These are phyloP conservation scores for Bjerkandera adusta DNA, from an alignment of 1,284 basidiomycete species.

Conservation along the genomic window DNA sequence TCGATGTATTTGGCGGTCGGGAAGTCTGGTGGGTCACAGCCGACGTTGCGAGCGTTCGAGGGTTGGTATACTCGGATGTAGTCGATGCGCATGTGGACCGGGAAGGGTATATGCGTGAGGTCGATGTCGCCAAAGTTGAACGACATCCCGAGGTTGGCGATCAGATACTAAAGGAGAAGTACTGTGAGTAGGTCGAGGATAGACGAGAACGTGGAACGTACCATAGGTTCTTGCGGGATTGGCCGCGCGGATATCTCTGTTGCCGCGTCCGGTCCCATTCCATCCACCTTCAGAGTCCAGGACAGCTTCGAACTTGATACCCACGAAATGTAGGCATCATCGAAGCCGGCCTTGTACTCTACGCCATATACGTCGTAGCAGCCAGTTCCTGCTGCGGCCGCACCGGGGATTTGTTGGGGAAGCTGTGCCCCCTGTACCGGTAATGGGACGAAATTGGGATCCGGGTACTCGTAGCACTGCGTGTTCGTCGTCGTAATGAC, in stretches of 20 bases:
- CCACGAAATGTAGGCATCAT: conserved; percentile 57
- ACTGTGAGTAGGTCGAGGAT: not conserved
- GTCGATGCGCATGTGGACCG: conserved; percentile 51
- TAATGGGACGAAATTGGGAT: conserved; percentile 12
- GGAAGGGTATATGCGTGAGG: conserved; percentile 40
- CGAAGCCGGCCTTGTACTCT: conserved; percentile 39
- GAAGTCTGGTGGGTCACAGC: conserved; percentile 52
- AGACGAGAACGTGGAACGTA: conserved; percentile 24
- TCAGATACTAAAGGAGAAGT: conserved; percentile 37
- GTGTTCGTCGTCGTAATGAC: conserved; percentile 46
- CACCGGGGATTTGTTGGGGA: conserved; percentile 3
- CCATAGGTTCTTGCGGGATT: conserved; percentile 66
- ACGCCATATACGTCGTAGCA: conserved; percentile 51
- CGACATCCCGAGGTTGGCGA: conserved; percentile 56
- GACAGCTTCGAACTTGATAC: conserved; percentile 46
- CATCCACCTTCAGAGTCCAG: conserved; percentile 59
- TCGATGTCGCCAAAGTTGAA: conserved; percentile 52
- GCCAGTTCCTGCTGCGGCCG: conserved; percentile 21
- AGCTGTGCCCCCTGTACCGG: conserved; percentile 6
- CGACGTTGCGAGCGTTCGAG: conserved; percentile 42
- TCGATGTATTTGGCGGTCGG: conserved; percentile 54
- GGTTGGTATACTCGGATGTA: conserved; percentile 60
- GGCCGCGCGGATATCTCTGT: conserved; percentile 56
- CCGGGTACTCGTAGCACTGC: conserved; percentile 46
- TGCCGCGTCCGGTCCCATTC: conserved; percentile 49